Percentiles rank a stretch among this genome's conserved stretches.
These are phyloP conservation scores for Xylaria sp. DNA, from an alignment of 2,329 filamentous ascomycete genomes.

Conservation along the genomic window DNA sequence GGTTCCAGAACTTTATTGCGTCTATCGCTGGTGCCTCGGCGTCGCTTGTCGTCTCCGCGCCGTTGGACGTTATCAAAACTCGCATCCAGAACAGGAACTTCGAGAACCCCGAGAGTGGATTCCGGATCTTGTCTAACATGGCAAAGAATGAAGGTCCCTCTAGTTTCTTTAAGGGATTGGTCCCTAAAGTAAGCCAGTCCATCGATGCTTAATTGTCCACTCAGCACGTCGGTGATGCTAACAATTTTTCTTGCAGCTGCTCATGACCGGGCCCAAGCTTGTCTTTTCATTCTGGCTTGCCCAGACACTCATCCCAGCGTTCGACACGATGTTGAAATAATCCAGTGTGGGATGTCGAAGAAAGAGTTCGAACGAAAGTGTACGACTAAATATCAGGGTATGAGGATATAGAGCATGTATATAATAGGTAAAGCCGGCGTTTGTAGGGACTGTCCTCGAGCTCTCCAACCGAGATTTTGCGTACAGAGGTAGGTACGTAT, in stretches of 20 bases:
- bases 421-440: constrained; percentile 40
- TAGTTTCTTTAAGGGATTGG: constrained; percentile 97
- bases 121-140: constrained; percentile 94
- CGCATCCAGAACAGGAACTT: constrained; percentile 99
- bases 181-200: constrained; percentile 76
- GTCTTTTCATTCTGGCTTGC: constrained; percentile 99
- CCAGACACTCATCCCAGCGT: constrained; percentile 95
- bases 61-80: constrained; percentile 97
- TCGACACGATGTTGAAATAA: constrained; percentile 65
- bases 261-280: constrained; percentile 99
- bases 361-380: constrained; percentile 18
- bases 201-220: not conserved
- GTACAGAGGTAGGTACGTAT: constrained; percentile 4
- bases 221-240: constrained; percentile 9
- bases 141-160: constrained; percentile 84
- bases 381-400: constrained; percentile 31
- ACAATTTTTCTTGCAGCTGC: constrained; percentile 63
- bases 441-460: constrained; percentile 29
- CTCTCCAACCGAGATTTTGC: constrained; percentile 24
- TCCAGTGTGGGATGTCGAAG: not conserved
- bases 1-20: constrained; percentile 97
- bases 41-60: constrained; percentile 95
- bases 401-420: constrained; percentile 36
- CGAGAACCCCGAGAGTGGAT: constrained; percentile 94
- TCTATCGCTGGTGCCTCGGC: constrained; percentile 95